phyloP scores from a whole-genome alignment of 257 asterid genomes.

The Rubia yunnanensis region DNA sequence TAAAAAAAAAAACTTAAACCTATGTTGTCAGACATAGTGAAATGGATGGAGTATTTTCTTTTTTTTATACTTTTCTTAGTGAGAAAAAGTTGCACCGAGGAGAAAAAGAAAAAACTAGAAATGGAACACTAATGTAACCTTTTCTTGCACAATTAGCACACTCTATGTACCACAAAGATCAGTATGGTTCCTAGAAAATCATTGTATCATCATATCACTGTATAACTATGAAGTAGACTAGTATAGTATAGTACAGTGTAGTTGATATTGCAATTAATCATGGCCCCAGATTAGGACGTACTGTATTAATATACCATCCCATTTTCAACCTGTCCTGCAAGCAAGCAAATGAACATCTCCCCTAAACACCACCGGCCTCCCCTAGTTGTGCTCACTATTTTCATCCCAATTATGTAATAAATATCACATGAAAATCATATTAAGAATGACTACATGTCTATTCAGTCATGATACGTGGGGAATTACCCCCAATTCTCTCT shows the following conservation, averaged over 20 bases:
- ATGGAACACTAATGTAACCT: neutral
- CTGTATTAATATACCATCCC: neutral
- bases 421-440: neutral
- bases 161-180: neutral
- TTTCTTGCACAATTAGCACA: neutral
- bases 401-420: neutral
- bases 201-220: slow-evolving; percentile 9
- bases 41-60: too few relatives aligned
- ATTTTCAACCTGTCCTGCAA: neutral
- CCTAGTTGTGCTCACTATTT: neutral
- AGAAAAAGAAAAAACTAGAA: neutral
- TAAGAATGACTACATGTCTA: neutral
- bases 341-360: neutral
- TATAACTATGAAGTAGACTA: neutral
- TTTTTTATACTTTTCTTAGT: too few relatives aligned
- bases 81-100: too few relatives aligned
- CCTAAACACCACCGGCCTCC: neutral
- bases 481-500: too few relatives aligned
- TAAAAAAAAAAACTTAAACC: too few relatives aligned
- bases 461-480: neutral
- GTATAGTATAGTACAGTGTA: neutral
- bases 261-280: neutral
- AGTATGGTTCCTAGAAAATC: neutral
- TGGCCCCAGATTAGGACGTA: neutral
- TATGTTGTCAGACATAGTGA: too few relatives aligned